These are phyloP conservation scores for Blastomyces parvus DNA, from an alignment of 2,329 filamentous ascomycete species.

Conservation along the genomic window DNA sequence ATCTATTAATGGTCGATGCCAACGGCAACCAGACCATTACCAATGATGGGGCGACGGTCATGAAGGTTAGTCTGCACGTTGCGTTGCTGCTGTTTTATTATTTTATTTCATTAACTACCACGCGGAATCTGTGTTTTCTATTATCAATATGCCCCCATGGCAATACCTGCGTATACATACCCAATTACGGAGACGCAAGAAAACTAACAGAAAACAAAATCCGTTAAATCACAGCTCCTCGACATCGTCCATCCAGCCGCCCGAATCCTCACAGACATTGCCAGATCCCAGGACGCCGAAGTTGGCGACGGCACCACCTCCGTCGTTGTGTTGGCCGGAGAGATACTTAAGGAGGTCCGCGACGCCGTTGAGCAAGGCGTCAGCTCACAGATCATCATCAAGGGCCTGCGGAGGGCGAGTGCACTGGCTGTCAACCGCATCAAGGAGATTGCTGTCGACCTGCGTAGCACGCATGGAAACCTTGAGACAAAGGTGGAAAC, in stretches of 20 bases:
- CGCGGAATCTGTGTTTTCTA: not conserved
- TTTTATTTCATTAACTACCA: not conserved
- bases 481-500: slow-evolving; percentile 84
- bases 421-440: slow-evolving; percentile 96
- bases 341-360: slow-evolving; percentile 93
- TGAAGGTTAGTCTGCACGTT: slow-evolving; percentile 61
- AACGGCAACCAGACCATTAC: slow-evolving; percentile 97
- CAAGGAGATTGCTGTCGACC: slow-evolving; percentile 80
- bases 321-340: slow-evolving; percentile 92
- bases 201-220: not conserved
- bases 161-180: not conserved
- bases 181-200: not conserved
- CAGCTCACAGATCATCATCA: slow-evolving; percentile 95
- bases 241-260: slow-evolving; percentile 98
- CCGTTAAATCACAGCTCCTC: slow-evolving; percentile 57
- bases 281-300: slow-evolving; percentile 96
- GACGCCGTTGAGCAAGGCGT: slow-evolving; percentile 95
- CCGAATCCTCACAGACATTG: slow-evolving; percentile 94
- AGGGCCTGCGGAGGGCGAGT: slow-evolving; percentile 80
- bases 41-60: slow-evolving; percentile 97
- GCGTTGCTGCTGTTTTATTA: not conserved
- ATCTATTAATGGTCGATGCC: slow-evolving; percentile 87
- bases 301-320: slow-evolving; percentile 97
- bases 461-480: slow-evolving; percentile 61
- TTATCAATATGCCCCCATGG: not conserved